Percentiles rank a stretch among this genome's conserved stretches.
Evolutionary conservation across 192 early-diverging fungal species (phyloP).

Genomic region (Gryganskiella cystojenkinii): DNA sequence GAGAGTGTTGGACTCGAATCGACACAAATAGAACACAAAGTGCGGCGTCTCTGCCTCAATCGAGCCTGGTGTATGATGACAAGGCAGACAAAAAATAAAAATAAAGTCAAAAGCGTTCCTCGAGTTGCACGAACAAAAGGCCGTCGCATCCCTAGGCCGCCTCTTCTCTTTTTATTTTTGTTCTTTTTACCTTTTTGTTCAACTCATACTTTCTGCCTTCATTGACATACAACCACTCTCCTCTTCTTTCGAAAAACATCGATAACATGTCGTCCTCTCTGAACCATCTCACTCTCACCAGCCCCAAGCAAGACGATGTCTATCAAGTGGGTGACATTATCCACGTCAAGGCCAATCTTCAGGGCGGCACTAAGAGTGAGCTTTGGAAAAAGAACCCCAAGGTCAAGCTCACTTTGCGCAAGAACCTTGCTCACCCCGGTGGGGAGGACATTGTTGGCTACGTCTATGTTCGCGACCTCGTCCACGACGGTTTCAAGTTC

Average conservation of each 20-base stretch:
- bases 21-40: too few relatives aligned
- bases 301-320: neutral
- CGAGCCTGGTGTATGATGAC: too few relatives aligned
- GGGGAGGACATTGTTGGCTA: neutral
- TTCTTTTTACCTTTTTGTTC: too few relatives aligned
- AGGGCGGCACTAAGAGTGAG: neutral
- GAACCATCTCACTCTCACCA: neutral
- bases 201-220: too few relatives aligned
- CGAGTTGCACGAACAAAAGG: too few relatives aligned
- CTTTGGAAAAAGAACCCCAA: conserved; percentile 3
- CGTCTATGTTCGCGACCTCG: neutral
- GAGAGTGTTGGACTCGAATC: too few relatives aligned
- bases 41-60: too few relatives aligned
- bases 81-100: too few relatives aligned
- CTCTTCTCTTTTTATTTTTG: too few relatives aligned
- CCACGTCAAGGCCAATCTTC: neutral
- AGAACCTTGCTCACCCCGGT: neutral
- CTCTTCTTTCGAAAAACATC: neutral
- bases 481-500: neutral
- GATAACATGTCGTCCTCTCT: neutral
- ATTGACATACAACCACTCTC: too few relatives aligned
- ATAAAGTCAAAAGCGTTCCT: too few relatives aligned
- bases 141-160: neutral
- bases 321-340: neutral
- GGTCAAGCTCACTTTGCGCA: neutral